Evolutionary conservation across 1,139 yeast species (phyloP), one percentile per base, ranked within the genome.

Genomic region (Saccharomycopsis crataegensis): DNA sequence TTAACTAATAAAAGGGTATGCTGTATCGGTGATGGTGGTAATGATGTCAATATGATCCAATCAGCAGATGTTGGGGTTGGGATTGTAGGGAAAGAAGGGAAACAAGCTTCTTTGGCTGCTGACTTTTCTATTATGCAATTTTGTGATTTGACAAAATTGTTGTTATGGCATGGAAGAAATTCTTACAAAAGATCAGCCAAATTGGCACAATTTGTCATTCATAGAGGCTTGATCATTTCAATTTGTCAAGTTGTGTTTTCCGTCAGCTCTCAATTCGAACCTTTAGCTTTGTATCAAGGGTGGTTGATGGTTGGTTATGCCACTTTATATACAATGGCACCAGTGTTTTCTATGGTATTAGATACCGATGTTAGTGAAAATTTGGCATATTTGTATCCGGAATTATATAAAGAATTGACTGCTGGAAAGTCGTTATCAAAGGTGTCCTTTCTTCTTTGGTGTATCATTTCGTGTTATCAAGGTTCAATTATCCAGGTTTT

Each of bases 11-110:
- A 88, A 64, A 74, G 99, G 52, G 97, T 91, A 2, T 91, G 98
- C 62, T 93, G 99, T 66, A 94, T 94, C 62, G 99, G 99, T 51
- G 99, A 94, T 69, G 99, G 99, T 61, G 99, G 99, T 62, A 94
- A 94, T 64, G 99, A 94, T 69, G 99, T 94, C 42, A 87, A 96
- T 63, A 94, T 94, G 99, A 94, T 94, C 62, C 99, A 93, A 70
- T 87, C 95, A 62, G 99, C 99, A 0, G 96, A 94, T 71, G 96
- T 94, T 9, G 99, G 99, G 55, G 96, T 94, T 43, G 99, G 99
- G 53, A 93, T 94, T 61, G 99, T 93, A 32, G 99, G 99, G 44
- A 94, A 94, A 66, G 99, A 94, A 68, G 99, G 99, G 34, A 85
- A 85, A 61, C 99, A 94, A 67, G 99, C 99, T 0, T 89, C 97